Conservation (phyloP, 805 yeast species). For the Wickerhamomyces canadensis region DNA sequence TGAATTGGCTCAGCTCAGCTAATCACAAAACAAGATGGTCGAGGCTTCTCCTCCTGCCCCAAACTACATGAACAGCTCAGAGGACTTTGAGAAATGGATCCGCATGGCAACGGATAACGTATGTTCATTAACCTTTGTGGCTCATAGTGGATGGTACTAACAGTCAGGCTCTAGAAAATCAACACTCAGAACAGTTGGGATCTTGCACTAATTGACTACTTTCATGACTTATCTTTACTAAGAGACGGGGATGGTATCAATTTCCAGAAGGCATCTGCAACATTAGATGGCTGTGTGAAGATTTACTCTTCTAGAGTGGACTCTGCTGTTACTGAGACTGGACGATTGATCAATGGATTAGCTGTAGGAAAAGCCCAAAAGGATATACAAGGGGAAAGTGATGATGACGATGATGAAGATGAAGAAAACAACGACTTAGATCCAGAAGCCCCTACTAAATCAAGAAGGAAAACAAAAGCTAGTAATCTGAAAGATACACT, state of each 20-base stretch:
- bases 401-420: conserved; percentile 18
- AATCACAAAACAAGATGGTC: not conserved
- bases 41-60: not conserved
- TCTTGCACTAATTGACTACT: conserved; percentile 85
- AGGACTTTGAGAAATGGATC: conserved; percentile 69
- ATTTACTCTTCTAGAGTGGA: conserved; percentile 89
- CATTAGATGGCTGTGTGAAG: conserved; percentile 91
- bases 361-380: conserved; percentile 35
- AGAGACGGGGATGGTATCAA: conserved; percentile 73
- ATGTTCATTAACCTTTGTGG: not conserved
- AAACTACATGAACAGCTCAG: conserved; percentile 3
- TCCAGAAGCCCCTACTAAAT: conserved; percentile 15
- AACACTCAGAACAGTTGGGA: conserved; percentile 86
- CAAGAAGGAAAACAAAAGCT: conserved; percentile 22
- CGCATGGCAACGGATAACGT: conserved; percentile 70
- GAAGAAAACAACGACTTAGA: conserved; percentile 17
- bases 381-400: conserved; percentile 13
- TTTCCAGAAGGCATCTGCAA: conserved; percentile 86
- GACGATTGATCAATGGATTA: conserved; percentile 72
- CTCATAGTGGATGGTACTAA: not conserved
- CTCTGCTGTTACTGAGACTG: conserved; percentile 87
- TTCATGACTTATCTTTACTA: conserved; percentile 72
- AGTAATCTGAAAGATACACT: conserved; percentile 37
- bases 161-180: conserved; percentile 43
- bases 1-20: too few relatives aligned